phyloP scores from a whole-genome alignment of 2,329 filamentous ascomycete species.

The Xylariaceae sp. region DNA sequence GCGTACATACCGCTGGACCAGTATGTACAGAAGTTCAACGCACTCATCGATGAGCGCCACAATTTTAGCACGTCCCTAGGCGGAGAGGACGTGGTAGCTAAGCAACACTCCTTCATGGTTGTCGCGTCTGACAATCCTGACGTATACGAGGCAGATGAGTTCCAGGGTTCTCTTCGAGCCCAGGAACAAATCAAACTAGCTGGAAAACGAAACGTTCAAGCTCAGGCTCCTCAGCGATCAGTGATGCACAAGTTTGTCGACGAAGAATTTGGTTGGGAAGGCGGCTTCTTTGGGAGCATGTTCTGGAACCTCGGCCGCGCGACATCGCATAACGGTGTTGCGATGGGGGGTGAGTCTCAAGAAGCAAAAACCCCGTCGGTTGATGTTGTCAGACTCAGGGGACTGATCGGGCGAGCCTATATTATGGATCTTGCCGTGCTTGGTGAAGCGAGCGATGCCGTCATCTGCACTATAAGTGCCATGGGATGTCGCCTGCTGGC shows the following conservation, averaged over 20 bases:
- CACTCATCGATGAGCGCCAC: slow-evolving; percentile 49
- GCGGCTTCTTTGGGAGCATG: slow-evolving; percentile 76
- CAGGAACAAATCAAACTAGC: slow-evolving; percentile 76
- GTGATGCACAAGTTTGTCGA: slow-evolving; percentile 65
- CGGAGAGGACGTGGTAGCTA: slow-evolving; percentile 35
- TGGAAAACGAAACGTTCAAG: slow-evolving; percentile 50
- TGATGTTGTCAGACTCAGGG: slow-evolving; percentile 62
- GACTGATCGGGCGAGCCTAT: slow-evolving; percentile 75
- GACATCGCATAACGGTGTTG: slow-evolving; percentile 37
- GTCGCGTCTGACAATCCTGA: slow-evolving; percentile 79
- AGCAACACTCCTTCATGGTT: slow-evolving; percentile 49
- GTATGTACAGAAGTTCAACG: slow-evolving; percentile 59
- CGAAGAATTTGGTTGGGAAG: slow-evolving; percentile 79
- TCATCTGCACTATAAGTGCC: slow-evolving; percentile 74
- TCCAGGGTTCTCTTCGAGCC: slow-evolving; percentile 55
- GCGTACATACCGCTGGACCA: slow-evolving; percentile 72
- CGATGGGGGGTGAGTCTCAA: slow-evolving; percentile 33
- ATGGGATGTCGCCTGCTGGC: slow-evolving; percentile 69
- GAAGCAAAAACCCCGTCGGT: slow-evolving; percentile 39
- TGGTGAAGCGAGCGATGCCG: slow-evolving; percentile 60
- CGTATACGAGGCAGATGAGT: slow-evolving; percentile 63
- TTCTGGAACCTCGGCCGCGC: slow-evolving; percentile 72
- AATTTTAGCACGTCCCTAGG: slow-evolving; percentile 38
- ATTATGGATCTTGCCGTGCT: slow-evolving; percentile 75
- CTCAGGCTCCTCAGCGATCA: slow-evolving; percentile 40